Percentiles rank a stretch among this genome's conserved stretches.
Evolutionary conservation across 371 early-diverging fungal genomes (phyloP).

Genomic region (Batkoa obscura): DNA sequence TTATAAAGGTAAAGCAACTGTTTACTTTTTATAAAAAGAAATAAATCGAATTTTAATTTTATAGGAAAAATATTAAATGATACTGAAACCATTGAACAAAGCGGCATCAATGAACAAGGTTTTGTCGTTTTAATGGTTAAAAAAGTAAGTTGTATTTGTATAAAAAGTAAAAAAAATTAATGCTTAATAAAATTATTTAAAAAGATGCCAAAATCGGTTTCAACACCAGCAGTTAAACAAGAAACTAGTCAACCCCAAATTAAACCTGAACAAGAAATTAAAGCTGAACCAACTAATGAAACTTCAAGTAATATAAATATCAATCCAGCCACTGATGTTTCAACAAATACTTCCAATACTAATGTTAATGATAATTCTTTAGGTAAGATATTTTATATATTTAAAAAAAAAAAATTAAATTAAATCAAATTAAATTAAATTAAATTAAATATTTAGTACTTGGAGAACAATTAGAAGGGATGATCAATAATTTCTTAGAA

Average conservation of each 20-base stretch:
- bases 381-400: not conserved
- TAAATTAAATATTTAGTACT: conserved; percentile 21
- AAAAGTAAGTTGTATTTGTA: conserved; percentile 32
- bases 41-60: no score
- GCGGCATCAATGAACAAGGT: conserved; percentile 70
- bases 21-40: no score
- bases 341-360: conserved; percentile 6
- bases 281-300: conserved; percentile 11
- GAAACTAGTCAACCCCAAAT: no score
- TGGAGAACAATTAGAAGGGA: conserved; percentile 50
- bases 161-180: conserved; percentile 6
- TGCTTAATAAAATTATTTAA: no score
- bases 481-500: conserved; percentile 72
- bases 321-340: conserved; percentile 7
- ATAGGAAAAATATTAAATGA: conserved; percentile 79
- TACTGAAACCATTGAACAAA: conserved; percentile 49
- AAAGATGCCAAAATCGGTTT: no score
- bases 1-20: conserved; percentile 55
- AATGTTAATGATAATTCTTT: not conserved
- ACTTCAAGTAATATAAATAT: conserved; percentile 13
- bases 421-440: not conserved
- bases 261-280: conserved; percentile 11
- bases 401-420: no score
- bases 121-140: conserved; percentile 87
- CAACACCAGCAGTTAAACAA: conserved; percentile 16